Evolutionary conservation across 108 stramenopile genomes (phyloP), one percentile per base, ranked within the genome.

Genomic region (Asterionellopsis glacialis): DNA sequence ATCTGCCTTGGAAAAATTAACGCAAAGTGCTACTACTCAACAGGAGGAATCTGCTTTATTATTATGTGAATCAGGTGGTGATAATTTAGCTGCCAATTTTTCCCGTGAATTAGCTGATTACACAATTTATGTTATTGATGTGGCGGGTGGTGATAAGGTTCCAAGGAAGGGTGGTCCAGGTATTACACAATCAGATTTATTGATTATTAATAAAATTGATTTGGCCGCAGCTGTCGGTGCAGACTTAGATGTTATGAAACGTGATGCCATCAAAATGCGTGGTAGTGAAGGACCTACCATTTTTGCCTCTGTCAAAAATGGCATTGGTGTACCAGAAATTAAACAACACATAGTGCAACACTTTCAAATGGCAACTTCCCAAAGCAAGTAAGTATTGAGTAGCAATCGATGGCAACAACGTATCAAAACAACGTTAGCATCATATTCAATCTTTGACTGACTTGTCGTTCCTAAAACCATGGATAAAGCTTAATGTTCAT

Each of bases 81-180:
- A 99, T 71, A 99, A 99, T 76, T 84, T 99, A 23, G 96, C 96
- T 9, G 98, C 98, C 45, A 95, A 96, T 59, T 99, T 96, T 77
- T 84, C 82, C 51, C 51, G 73, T 13, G 98, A 99, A 75, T 70
- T 99, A 40, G 98, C 98, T 4, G 98, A 99, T 79, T 94, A 84
- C 67, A 97, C 94, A 0, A 72, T 99, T 25, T 99, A 99, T 63
- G 98, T 99, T 19, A 99, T 99, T 74, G 98, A 99, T 77, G 97
- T 97, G 1, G 96, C 98, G 2, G 98, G 98, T 23, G 98, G 98
- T 12, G 96, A 97, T 65, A 98, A 98, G 81, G 88, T 98, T 41
- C 98, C 98, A 22, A 81, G 98, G 53, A 98, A 98, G 75, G 98
- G 98, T 57, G 98, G 98, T 48, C 98, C 98, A 9, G 96, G 96